These are phyloP conservation scores for Xylaria sp. DNA, from an alignment of 2,329 filamentous ascomycete species.

Conservation along the genomic window DNA sequence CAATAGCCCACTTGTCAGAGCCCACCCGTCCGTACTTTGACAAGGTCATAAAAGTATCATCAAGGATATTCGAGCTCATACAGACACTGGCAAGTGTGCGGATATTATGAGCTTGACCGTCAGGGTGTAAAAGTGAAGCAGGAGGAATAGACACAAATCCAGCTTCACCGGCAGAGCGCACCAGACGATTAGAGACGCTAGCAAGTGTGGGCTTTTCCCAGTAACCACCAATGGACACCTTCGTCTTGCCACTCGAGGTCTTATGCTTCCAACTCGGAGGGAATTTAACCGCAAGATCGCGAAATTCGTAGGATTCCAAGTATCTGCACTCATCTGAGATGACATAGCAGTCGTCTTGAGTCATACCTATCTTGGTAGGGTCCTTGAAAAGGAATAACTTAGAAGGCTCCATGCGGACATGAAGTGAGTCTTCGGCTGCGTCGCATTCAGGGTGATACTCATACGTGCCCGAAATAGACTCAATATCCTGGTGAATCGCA, in stretches of 20 bases:
- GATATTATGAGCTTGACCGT: background rate
- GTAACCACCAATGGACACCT: slow-evolving; percentile 9
- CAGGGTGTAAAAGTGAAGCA: background rate
- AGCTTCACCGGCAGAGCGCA: background rate
- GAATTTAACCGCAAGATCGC: slow-evolving; percentile 28
- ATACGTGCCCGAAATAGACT: slow-evolving; percentile 19
- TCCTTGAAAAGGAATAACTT: slow-evolving; percentile 32
- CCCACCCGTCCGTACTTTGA: slow-evolving; percentile 9
- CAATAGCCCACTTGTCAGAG: slow-evolving; percentile 7
- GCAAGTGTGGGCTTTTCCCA: slow-evolving; percentile 1
- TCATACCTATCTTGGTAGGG: slow-evolving; percentile 17
- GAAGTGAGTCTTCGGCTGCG: slow-evolving; percentile 30
- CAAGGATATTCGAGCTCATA: slow-evolving; percentile 9
- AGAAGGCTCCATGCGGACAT: slow-evolving; percentile 4
- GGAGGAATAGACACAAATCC: slow-evolving; percentile 6
- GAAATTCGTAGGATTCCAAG: slow-evolving; percentile 32
- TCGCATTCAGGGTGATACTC: slow-evolving; percentile 27
- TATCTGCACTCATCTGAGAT: slow-evolving; percentile 27
- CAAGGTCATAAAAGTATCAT: slow-evolving; percentile 6
- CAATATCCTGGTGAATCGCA: slow-evolving; percentile 1
- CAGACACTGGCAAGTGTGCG: slow-evolving; percentile 13
- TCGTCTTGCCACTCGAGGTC: background rate
- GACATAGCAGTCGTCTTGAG: slow-evolving; percentile 29
- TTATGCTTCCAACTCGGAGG: slow-evolving; percentile 3
- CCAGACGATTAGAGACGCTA: background rate